A percentile compares a stretch with the other conserved stretches of the same genome.
Conservation (phyloP, 139 green algal species). For the Tetraselmis chui region DNA sequence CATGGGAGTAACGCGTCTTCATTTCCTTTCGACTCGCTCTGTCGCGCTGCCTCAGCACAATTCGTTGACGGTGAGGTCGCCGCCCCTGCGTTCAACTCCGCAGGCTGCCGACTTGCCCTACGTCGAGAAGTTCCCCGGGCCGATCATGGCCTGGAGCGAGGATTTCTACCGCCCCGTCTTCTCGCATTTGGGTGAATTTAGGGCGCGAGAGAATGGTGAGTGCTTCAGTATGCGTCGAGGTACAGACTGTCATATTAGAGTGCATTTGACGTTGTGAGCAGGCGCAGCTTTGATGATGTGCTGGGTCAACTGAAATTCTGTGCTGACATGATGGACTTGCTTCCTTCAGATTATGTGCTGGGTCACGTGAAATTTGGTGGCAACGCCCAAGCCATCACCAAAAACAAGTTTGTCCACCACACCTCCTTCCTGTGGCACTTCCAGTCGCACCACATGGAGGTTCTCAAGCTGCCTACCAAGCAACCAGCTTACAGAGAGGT, state of each 20-base stretch:
- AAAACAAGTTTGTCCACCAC: slow-evolving; percentile 88
- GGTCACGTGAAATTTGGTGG: slow-evolving; percentile 88
- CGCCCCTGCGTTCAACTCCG: slow-evolving; percentile 11
- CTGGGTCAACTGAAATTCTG: not conserved
- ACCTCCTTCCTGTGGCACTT: slow-evolving; percentile 96
- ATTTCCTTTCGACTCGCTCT: not conserved
- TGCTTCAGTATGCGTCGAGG: slow-evolving; percentile 9
- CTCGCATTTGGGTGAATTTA: slow-evolving; percentile 42
- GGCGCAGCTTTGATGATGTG: not conserved
- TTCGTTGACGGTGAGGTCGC: not conserved
- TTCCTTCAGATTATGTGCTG: slow-evolving; percentile 81
- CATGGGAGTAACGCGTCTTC: not conserved
- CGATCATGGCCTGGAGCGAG: slow-evolving; percentile 89
- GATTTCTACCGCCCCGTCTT: slow-evolving; percentile 71
- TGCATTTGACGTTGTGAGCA: slow-evolving; percentile 5
- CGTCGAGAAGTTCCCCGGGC: slow-evolving; percentile 68
- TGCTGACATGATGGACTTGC: not conserved
- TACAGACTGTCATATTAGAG: not conserved
- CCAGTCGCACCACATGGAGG: slow-evolving; percentile 55
- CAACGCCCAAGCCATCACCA: slow-evolving; percentile 95
- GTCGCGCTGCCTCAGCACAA: not conserved
- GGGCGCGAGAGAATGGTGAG: slow-evolving; percentile 70
- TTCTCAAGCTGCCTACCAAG: slow-evolving; percentile 63
- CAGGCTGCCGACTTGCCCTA: slow-evolving; percentile 35
- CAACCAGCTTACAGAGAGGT: slow-evolving; percentile 73